phyloP scores from a whole-genome alignment of 306 rosid genomes.

The Vigna radiata region DNA sequence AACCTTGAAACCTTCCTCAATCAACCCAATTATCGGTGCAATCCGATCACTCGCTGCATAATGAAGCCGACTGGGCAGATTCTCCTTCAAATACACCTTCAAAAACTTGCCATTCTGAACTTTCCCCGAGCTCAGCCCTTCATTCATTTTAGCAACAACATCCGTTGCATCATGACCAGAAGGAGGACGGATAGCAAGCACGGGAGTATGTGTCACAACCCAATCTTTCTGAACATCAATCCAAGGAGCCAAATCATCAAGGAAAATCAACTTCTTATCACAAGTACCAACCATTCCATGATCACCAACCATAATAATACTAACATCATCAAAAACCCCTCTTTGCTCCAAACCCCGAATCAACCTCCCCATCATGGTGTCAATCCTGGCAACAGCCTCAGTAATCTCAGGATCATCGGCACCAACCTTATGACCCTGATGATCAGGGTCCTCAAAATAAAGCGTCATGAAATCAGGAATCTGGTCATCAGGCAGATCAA shows the following conservation, averaged over 20 bases:
- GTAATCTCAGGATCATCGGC: constrained; percentile 93
- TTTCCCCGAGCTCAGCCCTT: constrained; percentile 79
- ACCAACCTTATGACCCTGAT: constrained; percentile 91
- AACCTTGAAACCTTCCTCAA: constrained; percentile 86
- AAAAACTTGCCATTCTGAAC: constrained; percentile 78
- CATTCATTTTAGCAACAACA: constrained; percentile 79
- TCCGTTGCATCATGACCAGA: constrained; percentile 49
- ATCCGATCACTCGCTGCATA: constrained; percentile 72
- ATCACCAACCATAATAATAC: constrained; percentile 85
- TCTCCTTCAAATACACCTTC: constrained; percentile 82
- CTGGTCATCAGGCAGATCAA: constrained; percentile 75
- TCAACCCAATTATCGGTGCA: constrained; percentile 77
- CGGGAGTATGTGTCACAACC: constrained; percentile 71
- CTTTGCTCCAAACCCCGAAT: constrained; percentile 80
- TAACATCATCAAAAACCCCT: constrained; percentile 90
- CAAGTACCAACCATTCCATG: constrained; percentile 99
- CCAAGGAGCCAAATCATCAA: constrained; percentile 84
- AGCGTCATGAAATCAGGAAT: constrained; percentile 88
- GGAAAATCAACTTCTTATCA: constrained; percentile 76
- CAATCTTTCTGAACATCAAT: constrained; percentile 64
- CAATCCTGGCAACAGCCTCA: constrained; percentile 76
- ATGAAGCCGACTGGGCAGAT: constrained; percentile 86
- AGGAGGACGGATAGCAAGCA: constrained; percentile 80
- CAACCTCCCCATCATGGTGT: constrained; percentile 83
- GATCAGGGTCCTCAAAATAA: constrained; percentile 98